phyloP scores from a whole-genome alignment of 352 stramenopile species.

The Phytophthora cryptogea region DNA sequence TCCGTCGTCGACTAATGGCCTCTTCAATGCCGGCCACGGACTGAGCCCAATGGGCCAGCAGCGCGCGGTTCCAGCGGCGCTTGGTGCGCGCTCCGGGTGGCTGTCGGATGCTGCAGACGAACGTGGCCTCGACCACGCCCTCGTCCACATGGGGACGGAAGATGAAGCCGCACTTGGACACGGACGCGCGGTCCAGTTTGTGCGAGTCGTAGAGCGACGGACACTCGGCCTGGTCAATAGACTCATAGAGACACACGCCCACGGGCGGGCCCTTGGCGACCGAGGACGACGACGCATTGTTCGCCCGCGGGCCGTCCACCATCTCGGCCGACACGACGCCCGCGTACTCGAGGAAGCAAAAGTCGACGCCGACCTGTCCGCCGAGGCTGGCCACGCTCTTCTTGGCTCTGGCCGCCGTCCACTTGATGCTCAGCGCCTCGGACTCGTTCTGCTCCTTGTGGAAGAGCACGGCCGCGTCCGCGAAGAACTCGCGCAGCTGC shows the following conservation, averaged over 20 bases:
- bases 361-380: constrained; percentile 58
- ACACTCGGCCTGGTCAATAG: constrained; percentile 80
- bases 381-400: constrained; percentile 57
- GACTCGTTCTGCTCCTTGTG: constrained; percentile 75
- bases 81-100: constrained; percentile 59
- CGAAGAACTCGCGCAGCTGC: constrained; percentile 73
- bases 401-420: constrained; percentile 70
- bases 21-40: constrained; percentile 71
- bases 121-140: constrained; percentile 70
- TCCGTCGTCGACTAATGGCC: constrained; percentile 65
- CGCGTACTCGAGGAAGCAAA: constrained; percentile 81
- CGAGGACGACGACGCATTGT: constrained; percentile 13
- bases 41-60: constrained; percentile 76
- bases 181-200: constrained; percentile 63
- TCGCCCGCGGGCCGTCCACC: constrained; percentile 49
- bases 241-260: constrained; percentile 81
- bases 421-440: constrained; percentile 85
- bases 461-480: constrained; percentile 74
- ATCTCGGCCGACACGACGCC: constrained; percentile 62
- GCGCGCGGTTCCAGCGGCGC: constrained; percentile 63
- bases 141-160: constrained; percentile 67
- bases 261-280: constrained; percentile 7
- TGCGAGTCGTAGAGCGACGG: constrained; percentile 74
- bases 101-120: constrained; percentile 82
- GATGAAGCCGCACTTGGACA: constrained; percentile 83